These are phyloP conservation scores for Penicillium coprophilum DNA, from an alignment of 495 filamentous ascomycete species.

Conservation along the genomic window DNA sequence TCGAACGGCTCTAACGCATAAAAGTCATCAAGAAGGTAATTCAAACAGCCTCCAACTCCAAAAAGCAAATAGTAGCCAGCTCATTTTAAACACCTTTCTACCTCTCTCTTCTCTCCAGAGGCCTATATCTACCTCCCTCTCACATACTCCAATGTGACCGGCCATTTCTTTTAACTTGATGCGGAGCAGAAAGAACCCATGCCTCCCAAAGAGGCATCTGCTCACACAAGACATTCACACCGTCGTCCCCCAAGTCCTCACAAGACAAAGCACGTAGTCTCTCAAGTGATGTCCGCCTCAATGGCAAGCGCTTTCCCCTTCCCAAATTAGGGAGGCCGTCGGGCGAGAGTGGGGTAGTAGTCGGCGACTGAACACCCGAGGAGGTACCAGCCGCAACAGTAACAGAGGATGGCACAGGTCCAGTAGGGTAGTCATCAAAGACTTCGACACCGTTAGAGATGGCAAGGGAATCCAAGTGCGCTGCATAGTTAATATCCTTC, in stretches of 20 bases:
- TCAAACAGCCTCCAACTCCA: conserved; percentile 11
- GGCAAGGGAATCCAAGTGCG: conserved; percentile 48
- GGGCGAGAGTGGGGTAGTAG: not conserved
- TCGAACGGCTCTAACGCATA: conserved; percentile 1
- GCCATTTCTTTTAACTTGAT: conserved; percentile 8
- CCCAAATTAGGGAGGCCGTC: not conserved
- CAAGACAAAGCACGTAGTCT: conserved; percentile 29
- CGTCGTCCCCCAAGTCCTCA: conserved; percentile 61
- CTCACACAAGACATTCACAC: conserved; percentile 46
- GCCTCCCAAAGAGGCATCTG: conserved; percentile 63
- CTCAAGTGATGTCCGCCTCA: conserved; percentile 26
- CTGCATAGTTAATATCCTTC: conserved; percentile 59
- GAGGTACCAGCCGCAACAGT: conserved; percentile 18
- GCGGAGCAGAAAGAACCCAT: conserved; percentile 53
- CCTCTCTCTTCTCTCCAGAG: not conserved
- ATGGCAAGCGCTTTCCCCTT: conserved; percentile 21
- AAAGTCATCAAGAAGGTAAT: not conserved
- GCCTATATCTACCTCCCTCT: not conserved
- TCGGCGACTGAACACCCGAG: not conserved
- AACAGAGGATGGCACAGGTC: conserved; percentile 11
- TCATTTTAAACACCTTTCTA: not conserved
- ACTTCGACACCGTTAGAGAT: conserved; percentile 29
- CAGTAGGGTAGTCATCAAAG: conserved; percentile 13
- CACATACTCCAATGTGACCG: conserved; percentile 6
- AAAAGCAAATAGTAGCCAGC: not conserved